Evolutionary conservation across 306 rosid species (phyloP), one percentile per base, ranked within the genome.

Genomic region (Corylus avellana): DNA sequence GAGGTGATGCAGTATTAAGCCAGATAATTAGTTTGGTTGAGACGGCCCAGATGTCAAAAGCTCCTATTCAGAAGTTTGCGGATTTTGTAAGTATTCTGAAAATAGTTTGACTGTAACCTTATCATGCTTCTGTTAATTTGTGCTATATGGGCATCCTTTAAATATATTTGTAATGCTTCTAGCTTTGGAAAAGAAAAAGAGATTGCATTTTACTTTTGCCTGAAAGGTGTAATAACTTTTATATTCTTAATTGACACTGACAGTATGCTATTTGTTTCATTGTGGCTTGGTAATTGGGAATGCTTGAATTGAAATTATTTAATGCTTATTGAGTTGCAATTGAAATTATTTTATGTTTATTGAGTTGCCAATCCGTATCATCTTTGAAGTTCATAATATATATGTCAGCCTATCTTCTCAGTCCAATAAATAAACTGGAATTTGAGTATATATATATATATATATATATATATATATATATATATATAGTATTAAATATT

Each of bases 21-120:
- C 98, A 96, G 92, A 96, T 96, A 79, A 93, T 96, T 84, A 93
- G 89, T 87, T 87, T 96, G 89, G 99, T 96, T 59, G 99, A 96
- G 93, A 88, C 93, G 29, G 99, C 99, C 32, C 99, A 96, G 83
- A 96, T 96, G 99, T 91, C 98, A 64, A 96, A 96, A 85, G 99
- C 99, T 69, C 99, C 98, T 44, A 96, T 96, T 82, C 99, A 96
- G 91, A 96, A 96, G 85, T 96, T 96, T 87, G 99, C 99, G 67
- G 99, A 96, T 81, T 96, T 89, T 87, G 99, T 96, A 88, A 93
- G 99, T 85, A 75, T 81, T 75, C 11, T 82, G 80, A 69, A 61
- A 2, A 11, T 78, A 72, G 75, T 51, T 69, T 81, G 62, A 49
- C 77, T 56, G 77, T 71, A 39, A 75, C 57, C 49, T 17, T 69